Conservation (phyloP, 1,284 basidiomycete species). For the Athelia psychrophila region DNA sequence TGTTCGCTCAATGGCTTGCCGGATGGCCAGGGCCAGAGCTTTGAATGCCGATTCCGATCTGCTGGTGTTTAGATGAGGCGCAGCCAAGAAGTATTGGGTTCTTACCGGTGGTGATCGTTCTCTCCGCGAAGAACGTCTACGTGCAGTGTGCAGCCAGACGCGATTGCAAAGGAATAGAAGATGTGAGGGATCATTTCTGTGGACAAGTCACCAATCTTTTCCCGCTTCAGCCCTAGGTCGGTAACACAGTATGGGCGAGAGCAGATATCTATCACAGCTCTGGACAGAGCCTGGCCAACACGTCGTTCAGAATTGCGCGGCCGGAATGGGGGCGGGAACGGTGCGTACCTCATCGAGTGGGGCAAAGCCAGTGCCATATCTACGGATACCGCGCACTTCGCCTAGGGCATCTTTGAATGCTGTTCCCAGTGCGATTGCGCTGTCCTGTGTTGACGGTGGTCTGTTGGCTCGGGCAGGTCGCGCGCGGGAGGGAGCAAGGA, state of each 20-base stretch:
- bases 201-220: conserved; percentile 96
- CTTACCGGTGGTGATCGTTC: conserved; percentile 97
- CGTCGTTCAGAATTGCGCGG: conserved; percentile 6
- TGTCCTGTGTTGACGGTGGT: conserved; percentile 68
- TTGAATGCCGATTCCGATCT: conserved; percentile 98
- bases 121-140: conserved; percentile 92
- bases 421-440: conserved; percentile 87
- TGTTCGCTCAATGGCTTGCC: conserved; percentile 89
- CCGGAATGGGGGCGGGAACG: conserved; percentile 3
- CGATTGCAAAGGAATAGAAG: conserved; percentile 91
- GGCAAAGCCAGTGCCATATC: conserved; percentile 96
- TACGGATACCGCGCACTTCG: conserved; percentile 90
- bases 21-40: conserved; percentile 92
- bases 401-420: conserved; percentile 97
- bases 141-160: conserved; percentile 89
- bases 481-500: conserved; percentile 19
- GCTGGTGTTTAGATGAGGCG: conserved; percentile 7
- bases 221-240: conserved; percentile 86
- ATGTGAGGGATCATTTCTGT: conserved; percentile 98
- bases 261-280: conserved; percentile 98
- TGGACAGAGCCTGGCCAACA: conserved; percentile 75
- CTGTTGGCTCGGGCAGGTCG: conserved; percentile 9
- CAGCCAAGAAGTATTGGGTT: conserved; percentile 11
- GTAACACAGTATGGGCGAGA: conserved; percentile 95
- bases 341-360: conserved; percentile 89